A percentile compares a stretch with the other conserved stretches of the same genome.
These are phyloP conservation scores for Cadophora sp. DNA, from an alignment of 2,329 filamentous ascomycete species.

Conservation along the genomic window DNA sequence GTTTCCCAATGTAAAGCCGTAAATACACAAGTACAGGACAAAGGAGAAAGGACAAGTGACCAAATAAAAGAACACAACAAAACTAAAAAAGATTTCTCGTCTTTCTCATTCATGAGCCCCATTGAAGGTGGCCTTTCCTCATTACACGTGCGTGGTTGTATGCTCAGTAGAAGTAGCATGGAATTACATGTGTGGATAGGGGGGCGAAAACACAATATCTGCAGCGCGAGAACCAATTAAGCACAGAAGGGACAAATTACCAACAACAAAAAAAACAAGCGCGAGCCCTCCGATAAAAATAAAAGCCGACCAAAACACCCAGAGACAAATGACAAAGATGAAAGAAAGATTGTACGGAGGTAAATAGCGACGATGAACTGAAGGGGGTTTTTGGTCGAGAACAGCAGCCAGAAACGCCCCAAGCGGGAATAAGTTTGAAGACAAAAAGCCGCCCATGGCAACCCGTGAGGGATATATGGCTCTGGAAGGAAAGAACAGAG, in stretches of 20 bases:
- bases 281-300: not conserved
- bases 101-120: slow-evolving; percentile 10
- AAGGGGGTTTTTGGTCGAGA: slow-evolving; percentile 15
- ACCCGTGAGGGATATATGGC: slow-evolving; percentile 32
- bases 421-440: slow-evolving; percentile 19
- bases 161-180: slow-evolving; percentile 10
- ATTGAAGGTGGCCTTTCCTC: not conserved
- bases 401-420: slow-evolving; percentile 23
- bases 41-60: slow-evolving; percentile 1
- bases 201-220: not conserved
- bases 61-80: not conserved
- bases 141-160: slow-evolving; percentile 9
- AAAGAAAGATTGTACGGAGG: slow-evolving; percentile 19
- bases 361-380: slow-evolving; percentile 18
- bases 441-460: slow-evolving; percentile 26
- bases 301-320: slow-evolving; percentile 7
- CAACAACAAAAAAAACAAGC: not conserved
- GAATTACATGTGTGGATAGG: slow-evolving; percentile 8
- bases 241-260: not conserved
- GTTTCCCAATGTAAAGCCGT: not conserved
- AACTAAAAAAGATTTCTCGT: not conserved
- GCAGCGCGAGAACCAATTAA: slow-evolving; percentile 7
- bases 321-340: not conserved
- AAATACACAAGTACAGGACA: not conserved
- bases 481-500: slow-evolving; percentile 24